A percentile compares a stretch with the other conserved stretches of the same genome.
phyloP scores from a whole-genome alignment of 495 filamentous ascomycete species.

The Hypoxylon subgilvum region DNA sequence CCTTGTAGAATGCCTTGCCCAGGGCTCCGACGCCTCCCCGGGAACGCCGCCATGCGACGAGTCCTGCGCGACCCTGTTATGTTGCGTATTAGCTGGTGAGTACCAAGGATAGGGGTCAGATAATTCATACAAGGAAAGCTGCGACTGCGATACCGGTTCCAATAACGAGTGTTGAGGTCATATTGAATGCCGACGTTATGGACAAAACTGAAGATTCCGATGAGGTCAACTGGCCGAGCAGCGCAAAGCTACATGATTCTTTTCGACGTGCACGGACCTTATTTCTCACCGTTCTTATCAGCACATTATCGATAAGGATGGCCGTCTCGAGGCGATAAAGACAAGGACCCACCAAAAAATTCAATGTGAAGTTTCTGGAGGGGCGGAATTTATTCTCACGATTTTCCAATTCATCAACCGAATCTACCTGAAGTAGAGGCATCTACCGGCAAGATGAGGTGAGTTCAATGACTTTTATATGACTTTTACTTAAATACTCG shows the following conservation, averaged over 20 bases:
- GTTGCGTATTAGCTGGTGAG: neutral
- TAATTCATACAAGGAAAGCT: slow-evolving; percentile 79
- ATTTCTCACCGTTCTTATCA: neutral
- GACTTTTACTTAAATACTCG: neutral
- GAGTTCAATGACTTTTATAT: slow-evolving; percentile 28
- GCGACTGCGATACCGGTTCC: slow-evolving; percentile 78
- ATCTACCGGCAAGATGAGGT: slow-evolving; percentile 49
- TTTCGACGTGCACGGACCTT: slow-evolving; percentile 26
- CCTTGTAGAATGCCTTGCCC: slow-evolving; percentile 93
- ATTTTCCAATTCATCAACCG: slow-evolving; percentile 3
- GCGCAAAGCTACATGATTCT: slow-evolving; percentile 11
- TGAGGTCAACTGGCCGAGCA: slow-evolving; percentile 14
- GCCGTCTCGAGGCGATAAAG: slow-evolving; percentile 11
- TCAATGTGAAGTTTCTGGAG: slow-evolving; percentile 32
- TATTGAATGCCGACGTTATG: slow-evolving; percentile 44
- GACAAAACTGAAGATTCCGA: slow-evolving; percentile 6
- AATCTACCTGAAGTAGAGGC: slow-evolving; percentile 6
- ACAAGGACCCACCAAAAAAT: slow-evolving; percentile 23
- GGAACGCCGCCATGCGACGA: slow-evolving; percentile 84
- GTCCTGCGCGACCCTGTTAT: slow-evolving; percentile 81
- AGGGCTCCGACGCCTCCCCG: slow-evolving; percentile 76
- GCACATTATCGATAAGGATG: slow-evolving; percentile 23
- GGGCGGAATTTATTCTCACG: slow-evolving; percentile 22
- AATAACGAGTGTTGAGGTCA: slow-evolving; percentile 77
- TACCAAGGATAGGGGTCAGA: no score